Base-by-base conservation (phyloP, 495 filamentous ascomycete species). In the Sordaria brevicollis region DNA sequence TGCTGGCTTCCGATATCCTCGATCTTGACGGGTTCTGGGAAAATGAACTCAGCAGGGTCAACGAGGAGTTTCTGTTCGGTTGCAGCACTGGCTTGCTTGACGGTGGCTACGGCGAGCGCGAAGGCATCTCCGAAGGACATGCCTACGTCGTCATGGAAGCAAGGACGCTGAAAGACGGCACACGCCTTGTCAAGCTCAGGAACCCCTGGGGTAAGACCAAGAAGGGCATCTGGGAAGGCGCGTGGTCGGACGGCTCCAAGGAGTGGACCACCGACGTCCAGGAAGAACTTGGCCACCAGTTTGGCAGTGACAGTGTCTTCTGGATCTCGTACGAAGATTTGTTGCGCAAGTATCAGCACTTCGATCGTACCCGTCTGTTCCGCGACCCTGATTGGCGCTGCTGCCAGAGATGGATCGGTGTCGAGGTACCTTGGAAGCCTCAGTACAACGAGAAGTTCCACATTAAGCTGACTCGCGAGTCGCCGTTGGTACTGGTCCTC, bases 251-350 rank as follows among this genome's bases (percentile, higher is more conserved):
- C 74, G 93, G 94, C 13, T 94, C 91, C n/a, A 93, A 94, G 73
- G 89, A 97, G 81, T 97, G 94, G 92, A 97, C 93, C 21, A 85
- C 92, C 9, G 89, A 96, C 72, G 93, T 91, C 83, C 91, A 95
- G 84, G 80, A 89, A 68, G 88, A 90, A 67, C 84, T 97, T 1
- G 86, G 87, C n/a, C 94, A 97, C 76, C 89, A 88, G 67, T 97
- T 97, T 77, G 93, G 94, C 43, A 90, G 96, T 75, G 94, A 97
- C 78, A 93, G 93, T 9, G 90, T 86, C 67, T 89, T 88, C 72
- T 89, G 87, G 87, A 89, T 89, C 72, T 79, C 84, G 11, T 97
- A 93, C 74, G 86, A 91, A 49, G 94, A 98, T 74, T 86, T 98
- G 39, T 84, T 97, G 3, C 88, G 89, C 72, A 93, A 94, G 74